phyloP scores from a whole-genome alignment of 306 rosid genomes.

The Prunus mira region DNA sequence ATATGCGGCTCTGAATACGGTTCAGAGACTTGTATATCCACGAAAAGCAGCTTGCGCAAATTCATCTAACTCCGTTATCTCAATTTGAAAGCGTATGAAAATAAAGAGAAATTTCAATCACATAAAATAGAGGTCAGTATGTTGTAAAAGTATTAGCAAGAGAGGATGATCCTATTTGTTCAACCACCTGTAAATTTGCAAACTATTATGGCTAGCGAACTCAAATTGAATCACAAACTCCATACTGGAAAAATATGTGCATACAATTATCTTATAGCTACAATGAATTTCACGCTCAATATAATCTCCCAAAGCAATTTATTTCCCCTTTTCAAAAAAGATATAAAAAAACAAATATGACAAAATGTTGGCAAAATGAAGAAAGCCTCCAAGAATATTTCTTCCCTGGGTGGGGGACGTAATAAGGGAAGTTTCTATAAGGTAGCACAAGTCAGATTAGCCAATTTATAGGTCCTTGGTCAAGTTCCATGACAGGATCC shows the following conservation, averaged over 20 bases:
- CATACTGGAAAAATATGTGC: not conserved
- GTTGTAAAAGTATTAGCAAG: conserved; percentile 13
- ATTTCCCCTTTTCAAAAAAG: not conserved
- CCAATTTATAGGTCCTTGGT: not conserved
- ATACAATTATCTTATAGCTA: not conserved
- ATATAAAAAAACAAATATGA: not conserved
- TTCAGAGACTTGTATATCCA: conserved; percentile 76
- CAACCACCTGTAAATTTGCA: conserved; percentile 2
- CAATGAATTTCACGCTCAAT: not conserved
- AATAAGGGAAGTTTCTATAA: not conserved
- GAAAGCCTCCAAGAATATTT: not conserved
- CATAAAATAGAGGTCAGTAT: conserved; percentile 14
- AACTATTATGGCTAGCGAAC: conserved; percentile 3
- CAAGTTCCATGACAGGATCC: not conserved
- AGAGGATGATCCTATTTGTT: conserved; percentile 10
- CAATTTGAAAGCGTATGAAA: conserved; percentile 56
- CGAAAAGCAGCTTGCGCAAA: conserved; percentile 98
- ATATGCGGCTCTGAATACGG: conserved; percentile 92
- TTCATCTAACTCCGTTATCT: conserved; percentile 80
- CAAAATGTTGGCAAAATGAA: not conserved
- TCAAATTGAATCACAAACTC: not conserved
- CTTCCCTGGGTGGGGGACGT: not conserved
- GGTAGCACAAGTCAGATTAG: not conserved
- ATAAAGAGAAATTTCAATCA: conserved; percentile 22
- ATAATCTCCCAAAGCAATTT: not conserved